A percentile compares a stretch with the other conserved stretches of the same genome.
phyloP scores from a whole-genome alignment of 1,139 yeast species.

The Diutina siamensis region DNA sequence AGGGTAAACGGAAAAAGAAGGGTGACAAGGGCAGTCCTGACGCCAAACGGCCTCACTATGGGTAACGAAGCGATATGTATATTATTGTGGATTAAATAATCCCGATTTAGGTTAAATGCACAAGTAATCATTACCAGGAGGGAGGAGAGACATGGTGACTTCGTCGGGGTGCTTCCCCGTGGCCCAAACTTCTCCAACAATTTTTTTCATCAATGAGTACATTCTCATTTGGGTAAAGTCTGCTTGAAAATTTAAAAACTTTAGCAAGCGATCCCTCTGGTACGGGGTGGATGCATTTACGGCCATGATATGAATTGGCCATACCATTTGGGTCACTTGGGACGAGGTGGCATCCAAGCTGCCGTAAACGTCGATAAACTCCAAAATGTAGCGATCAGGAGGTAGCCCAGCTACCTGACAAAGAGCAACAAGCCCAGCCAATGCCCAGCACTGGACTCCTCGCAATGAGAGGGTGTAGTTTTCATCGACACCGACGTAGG shows the following conservation, averaged over 20 bases:
- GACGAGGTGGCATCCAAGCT: constrained; percentile 33
- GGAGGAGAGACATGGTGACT: not conserved
- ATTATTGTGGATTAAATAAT: too few species aligned
- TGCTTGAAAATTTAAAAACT: constrained; percentile 28
- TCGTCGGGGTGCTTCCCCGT: not conserved
- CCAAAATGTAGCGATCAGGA: constrained; percentile 20
- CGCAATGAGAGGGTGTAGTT: constrained; percentile 25
- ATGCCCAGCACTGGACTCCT: constrained; percentile 45
- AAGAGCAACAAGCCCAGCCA: constrained; percentile 31
- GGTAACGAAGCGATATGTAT: not conserved
- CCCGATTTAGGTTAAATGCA: too few species aligned
- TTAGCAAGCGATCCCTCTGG: constrained; percentile 18
- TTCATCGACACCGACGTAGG: constrained; percentile 25
- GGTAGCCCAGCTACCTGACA: constrained; percentile 19
- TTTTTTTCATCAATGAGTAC: constrained; percentile 24
- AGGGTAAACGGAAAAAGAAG: constrained; percentile 1
- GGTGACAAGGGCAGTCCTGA: constrained; percentile 1
- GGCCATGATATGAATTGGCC: constrained; percentile 43
- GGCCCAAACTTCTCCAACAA: constrained; percentile 34
- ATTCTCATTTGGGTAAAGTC: constrained; percentile 44
- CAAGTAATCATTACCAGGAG: constrained; percentile 1
- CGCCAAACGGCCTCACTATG: not conserved
- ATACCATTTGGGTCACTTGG: constrained; percentile 44
- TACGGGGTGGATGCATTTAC: constrained; percentile 23
- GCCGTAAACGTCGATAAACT: constrained; percentile 34